Conservation (phyloP, 129 eudicot genomes). For the Arctium minus region DNA sequence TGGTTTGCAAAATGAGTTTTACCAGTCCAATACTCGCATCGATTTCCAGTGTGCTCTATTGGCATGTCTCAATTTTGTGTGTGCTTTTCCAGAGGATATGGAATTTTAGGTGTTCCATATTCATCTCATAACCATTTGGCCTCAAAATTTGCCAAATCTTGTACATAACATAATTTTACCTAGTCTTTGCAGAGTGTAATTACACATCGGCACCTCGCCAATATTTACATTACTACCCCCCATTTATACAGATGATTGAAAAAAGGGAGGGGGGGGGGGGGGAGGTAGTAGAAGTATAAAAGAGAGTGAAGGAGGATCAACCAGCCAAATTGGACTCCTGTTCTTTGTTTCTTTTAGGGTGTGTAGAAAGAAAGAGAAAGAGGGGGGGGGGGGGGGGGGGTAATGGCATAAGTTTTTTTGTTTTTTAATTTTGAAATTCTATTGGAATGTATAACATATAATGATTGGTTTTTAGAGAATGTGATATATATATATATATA, state of each 20-base stretch:
- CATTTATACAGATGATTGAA: constrained; percentile 24
- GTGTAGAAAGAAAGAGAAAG: background rate
- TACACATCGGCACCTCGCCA: constrained; percentile 59
- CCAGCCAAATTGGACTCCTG: constrained; percentile 42
- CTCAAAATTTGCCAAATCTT: constrained; percentile 34
- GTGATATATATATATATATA: constrained; percentile 4
- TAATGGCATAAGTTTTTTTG: constrained; percentile 21
- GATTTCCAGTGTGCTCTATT: constrained; percentile 21
- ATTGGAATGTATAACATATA: constrained; percentile 39
- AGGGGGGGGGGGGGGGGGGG: background rate
- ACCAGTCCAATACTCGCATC: background rate
- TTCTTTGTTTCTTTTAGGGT: constrained; percentile 9
- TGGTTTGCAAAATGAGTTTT: background rate
- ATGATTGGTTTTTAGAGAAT: constrained; percentile 29
- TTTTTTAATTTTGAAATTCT: constrained; percentile 7
- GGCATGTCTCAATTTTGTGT: constrained; percentile 37
- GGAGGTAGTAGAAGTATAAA: constrained; percentile 10
- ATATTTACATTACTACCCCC: constrained; percentile 19
- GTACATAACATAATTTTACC: constrained; percentile 50
- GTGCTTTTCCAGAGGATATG: constrained; percentile 29
- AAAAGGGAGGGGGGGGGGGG: constrained; percentile 24
- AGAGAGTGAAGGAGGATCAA: constrained; percentile 45
- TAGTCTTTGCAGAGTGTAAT: constrained; percentile 31
- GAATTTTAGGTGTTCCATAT: constrained; percentile 20
- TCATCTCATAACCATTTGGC: constrained; percentile 30